phyloP scores from a whole-genome alignment of 352 stramenopile genomes.

The Globisporangium nunn region DNA sequence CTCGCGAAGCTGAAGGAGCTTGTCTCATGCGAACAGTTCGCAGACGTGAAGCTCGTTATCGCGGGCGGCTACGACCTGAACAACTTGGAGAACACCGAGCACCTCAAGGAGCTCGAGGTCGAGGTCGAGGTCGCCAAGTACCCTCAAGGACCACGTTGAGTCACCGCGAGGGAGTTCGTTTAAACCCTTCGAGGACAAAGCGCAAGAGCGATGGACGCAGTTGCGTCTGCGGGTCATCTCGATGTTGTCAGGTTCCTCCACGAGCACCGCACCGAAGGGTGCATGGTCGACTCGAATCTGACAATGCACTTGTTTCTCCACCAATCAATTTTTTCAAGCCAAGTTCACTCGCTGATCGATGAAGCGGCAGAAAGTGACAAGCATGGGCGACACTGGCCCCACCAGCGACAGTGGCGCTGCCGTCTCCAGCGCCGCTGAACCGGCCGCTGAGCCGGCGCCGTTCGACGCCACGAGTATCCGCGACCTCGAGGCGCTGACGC shows the following conservation, averaged over 20 bases:
- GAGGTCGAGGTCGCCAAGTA: conserved; percentile 52
- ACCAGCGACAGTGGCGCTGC: not conserved
- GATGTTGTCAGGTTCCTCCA: no score
- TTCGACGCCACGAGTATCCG: conserved; percentile 4
- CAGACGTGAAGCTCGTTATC: conserved; percentile 85
- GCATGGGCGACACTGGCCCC: conserved; percentile 1
- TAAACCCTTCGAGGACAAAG: no score
- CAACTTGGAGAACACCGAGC: conserved; percentile 95
- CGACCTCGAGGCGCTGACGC: conserved; percentile 22
- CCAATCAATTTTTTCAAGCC: no score
- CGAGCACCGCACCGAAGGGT: no score
- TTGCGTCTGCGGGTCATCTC: not conserved
- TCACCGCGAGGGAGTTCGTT: no score
- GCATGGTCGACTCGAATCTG: no score
- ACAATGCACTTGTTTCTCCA: no score
- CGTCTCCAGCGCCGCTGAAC: not conserved
- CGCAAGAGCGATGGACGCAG: not conserved
- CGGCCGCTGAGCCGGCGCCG: conserved; percentile 5
- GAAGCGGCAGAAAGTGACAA: conserved; percentile 1
- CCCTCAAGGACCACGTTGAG: conserved; percentile 59
- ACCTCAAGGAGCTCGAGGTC: conserved; percentile 90
- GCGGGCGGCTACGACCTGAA: conserved; percentile 94
- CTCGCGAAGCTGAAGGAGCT: conserved; percentile 49
- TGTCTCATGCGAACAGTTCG: conserved; percentile 30
- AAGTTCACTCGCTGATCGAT: no score